phyloP scores from a whole-genome alignment of 2,329 filamentous ascomycete genomes.

The Fusarium algeriense region DNA sequence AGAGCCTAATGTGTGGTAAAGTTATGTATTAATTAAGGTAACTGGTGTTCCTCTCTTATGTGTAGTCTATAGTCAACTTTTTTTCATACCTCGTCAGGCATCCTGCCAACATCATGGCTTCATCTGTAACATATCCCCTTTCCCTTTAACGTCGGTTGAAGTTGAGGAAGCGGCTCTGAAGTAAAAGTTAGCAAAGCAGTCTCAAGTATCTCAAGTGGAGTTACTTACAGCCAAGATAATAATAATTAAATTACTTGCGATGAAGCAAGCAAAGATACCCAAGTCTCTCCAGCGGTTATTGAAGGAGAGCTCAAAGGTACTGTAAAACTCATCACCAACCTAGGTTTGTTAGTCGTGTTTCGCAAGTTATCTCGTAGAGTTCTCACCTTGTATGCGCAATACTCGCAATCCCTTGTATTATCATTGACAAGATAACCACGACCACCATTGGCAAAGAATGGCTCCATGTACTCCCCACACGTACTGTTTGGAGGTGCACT shows the following conservation, averaged over 20 bases:
- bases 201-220: not conserved
- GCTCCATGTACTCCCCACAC: constrained; percentile 46
- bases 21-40: no score
- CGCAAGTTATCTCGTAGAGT: constrained; percentile 69
- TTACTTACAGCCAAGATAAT: constrained; percentile 65
- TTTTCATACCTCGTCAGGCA: constrained; percentile 6
- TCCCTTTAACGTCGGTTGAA: constrained; percentile 62
- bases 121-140: not conserved
- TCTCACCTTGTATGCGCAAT: constrained; percentile 77
- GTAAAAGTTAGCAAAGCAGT: constrained; percentile 10
- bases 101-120: not conserved
- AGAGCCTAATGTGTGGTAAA: no score
- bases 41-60: constrained; percentile 4
- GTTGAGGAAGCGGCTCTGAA: constrained; percentile 63
- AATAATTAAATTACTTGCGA: constrained; percentile 80
- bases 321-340: constrained; percentile 84
- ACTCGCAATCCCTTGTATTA: constrained; percentile 75
- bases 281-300: constrained; percentile 82
- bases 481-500: constrained; percentile 65
- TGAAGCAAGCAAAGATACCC: constrained; percentile 81
- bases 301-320: constrained; percentile 74
- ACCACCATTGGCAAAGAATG: constrained; percentile 63
- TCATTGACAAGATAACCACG: constrained; percentile 78
- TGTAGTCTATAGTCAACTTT: constrained; percentile 47
- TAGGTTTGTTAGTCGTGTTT: constrained; percentile 87